Base-by-base conservation (phyloP, 2,329 filamentous ascomycete species). In the Sporothrix mexicana region DNA sequence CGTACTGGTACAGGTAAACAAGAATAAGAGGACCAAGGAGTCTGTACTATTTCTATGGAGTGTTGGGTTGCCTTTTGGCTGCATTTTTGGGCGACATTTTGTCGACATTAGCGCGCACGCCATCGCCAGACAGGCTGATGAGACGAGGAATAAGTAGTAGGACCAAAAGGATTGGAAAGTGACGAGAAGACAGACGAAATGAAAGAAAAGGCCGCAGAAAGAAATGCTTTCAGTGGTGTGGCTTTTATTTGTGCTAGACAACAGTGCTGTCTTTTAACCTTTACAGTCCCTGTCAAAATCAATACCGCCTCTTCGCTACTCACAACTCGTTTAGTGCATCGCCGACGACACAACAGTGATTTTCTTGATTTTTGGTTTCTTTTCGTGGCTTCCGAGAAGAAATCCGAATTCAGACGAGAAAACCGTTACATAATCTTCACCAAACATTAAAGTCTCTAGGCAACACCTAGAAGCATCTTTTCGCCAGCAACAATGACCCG, bases 31-130 rank as follows among this genome's bases (percentile, higher is more conserved):
- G 30, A 36, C 4, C 5, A 7, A 36, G 7, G 4, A 36, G 30
- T 36, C 30, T 7, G 30, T 36, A n/a, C n/a, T n/a, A n/a, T n/a
- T n/a, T n/a, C n/a, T n/a, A n/a, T n/a, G n/a, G n/a, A 36, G 30
- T 13, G 15, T 62, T 62, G 10, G 59, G 55, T 17, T 36, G 30
- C 30, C 7, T 36, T 36, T 36, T 36, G 30, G 30, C 30, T 36
- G 30, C 30, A 36, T 36, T 36, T 36, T 36, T 36, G 30, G 30
- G 30, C 30, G 30, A 36, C 36, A 13, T 62, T 45, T 23, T 17
- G n/a, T 36, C 59, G 47, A 30, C 47, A n/a, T 59, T 61, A 70
- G 68, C 68, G 68, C 68, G 68, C 68, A 70, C 68, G 68, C 53
- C 36, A 61, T 73, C 47, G 57, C 43, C 49, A 53, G 49, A 59